A percentile compares a stretch with the other conserved stretches of the same genome.
These are phyloP conservation scores for Wickerhamomyces rabaulensis DNA, from an alignment of 805 yeast genomes.

Conservation along the genomic window DNA sequence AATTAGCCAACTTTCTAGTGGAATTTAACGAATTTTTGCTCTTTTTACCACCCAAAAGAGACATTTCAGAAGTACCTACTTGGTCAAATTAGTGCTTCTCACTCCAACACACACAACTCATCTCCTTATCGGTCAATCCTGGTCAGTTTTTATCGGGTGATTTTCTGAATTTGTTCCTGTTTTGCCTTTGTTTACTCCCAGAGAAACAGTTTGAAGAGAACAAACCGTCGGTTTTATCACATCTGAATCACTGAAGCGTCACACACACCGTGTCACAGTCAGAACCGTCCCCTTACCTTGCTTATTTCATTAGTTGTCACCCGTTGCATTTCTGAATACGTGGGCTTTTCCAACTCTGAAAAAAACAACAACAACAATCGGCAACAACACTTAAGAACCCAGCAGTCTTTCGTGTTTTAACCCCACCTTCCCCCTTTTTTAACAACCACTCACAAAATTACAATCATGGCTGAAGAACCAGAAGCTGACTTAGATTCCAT, in stretches of 20 bases:
- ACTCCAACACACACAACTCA: not conserved
- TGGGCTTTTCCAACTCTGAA: not conserved
- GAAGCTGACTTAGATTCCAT: constrained; percentile 96
- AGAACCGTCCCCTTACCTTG: not conserved
- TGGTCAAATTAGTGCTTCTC: not conserved
- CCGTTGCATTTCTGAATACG: not conserved
- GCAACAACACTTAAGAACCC: not conserved
- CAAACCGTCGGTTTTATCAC: not conserved
- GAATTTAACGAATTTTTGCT: not conserved
- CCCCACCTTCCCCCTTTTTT: not conserved
- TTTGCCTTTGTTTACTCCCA: not conserved
- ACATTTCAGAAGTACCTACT: not conserved
- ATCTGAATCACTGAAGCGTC: not conserved
- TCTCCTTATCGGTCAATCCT: not conserved
- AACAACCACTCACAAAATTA: constrained; percentile 7
- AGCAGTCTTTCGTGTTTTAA: not conserved
- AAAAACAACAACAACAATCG: not conserved
- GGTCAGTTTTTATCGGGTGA: not conserved
- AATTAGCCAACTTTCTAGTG: not conserved
- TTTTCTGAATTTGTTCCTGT: not conserved
- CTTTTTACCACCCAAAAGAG: not conserved
- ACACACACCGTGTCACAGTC: not conserved
- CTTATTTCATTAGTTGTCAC: not conserved
- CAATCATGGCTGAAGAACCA: constrained; percentile 37
- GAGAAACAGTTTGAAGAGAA: not conserved